Base-by-base conservation (phyloP, 768 basidiomycete species). In the Trametes coccinea region DNA sequence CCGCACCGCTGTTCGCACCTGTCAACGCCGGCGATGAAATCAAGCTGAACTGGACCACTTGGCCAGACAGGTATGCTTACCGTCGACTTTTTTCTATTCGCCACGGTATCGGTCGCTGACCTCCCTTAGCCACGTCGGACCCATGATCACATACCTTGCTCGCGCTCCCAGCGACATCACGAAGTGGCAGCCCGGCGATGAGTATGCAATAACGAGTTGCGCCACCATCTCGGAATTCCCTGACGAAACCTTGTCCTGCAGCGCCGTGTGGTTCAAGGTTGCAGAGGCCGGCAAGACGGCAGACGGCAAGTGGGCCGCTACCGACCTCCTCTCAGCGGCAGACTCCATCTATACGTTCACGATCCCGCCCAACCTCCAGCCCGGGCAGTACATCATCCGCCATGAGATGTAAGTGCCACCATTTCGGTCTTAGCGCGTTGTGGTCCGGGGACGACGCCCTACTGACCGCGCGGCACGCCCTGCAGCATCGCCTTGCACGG, bases 251-350 rank as follows among this genome's bases (percentile, higher is more conserved):
- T 9, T 4, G 33, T 16, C 22, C 1, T 17, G 27, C 45, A 80
- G 79, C 27, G 77, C 77, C 14, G 80, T 82, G 4, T 82, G 81
- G 82, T 82, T 81, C 77, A 82, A 82, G 66, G 76, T 82, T 14
- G 74, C 74, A n/a, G 68, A 82, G 58, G 47, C 71, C 31, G 82
- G 82, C n/a, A 80, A 80, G 67, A 75, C 72, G 9, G 61, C 75
- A 2, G 75, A 75, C 53, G 81, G 80, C 7, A 73, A 74, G 48
- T 81, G 80, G 81, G 80, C 79, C 2, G 73, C 79, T 16, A 77
- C 78, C 0, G 75, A 78, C 54, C 53, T 78, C 17, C 72, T 82
- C 29, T 69, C 69, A 6, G 75, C 74, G 1, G 63, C 72, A n/a
- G 72, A 80, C 61, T 75, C 75, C 56, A 71, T 80, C 54, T 82